Evolutionary conservation across 1,284 basidiomycete species (phyloP), one percentile per base, ranked within the genome.

Genomic region (Moesziomyces sp.): DNA sequence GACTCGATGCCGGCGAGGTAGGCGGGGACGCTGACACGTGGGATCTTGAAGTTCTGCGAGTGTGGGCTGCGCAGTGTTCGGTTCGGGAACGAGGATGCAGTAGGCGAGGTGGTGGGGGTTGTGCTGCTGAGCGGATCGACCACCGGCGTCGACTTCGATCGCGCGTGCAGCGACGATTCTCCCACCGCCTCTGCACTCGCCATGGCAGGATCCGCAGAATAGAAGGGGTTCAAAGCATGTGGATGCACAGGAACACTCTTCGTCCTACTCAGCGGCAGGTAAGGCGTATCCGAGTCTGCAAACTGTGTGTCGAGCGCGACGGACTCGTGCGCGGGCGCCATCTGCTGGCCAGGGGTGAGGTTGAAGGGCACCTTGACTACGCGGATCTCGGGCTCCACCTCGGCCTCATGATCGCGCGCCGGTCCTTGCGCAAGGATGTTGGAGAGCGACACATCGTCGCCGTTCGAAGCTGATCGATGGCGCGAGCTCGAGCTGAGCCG

Each of bases 11-110:
- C 47, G 2, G 49, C 26, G 14, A 33, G 28, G 48, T 67, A 67
- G 4, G 53, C 19, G 0, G 58, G 64, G 0, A 67, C 58, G 40
- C 24, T 57, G 23, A 67, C 58, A 1, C 64, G 40, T 1, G 64
- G 64, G 40, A 67, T 67, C 21, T 47, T 56, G 46, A 67, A 67
- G 49, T 21, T 53, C 24, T 48, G 47, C 2, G 58, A 55, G 3
- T 24, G 44, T 4, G 64, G 40, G 1, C 43, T 16, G 8, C 49
- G n/a, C 0, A 46, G 21, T 10, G 45, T 30, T 9, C 19, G 33
- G 26, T 14, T 11, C 16, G n/a, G 16, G 35, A 51, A 56, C 18
- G 46, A 48, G 13, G 19, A 8, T 6, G 10, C 16, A 3, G 54
- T 63, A 0, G 54, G 54, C 3, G 54, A 57, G 3, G 46, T 38